Conservation (phyloP, 495 filamentous ascomycete species). For the Delitschia confertaspora region DNA sequence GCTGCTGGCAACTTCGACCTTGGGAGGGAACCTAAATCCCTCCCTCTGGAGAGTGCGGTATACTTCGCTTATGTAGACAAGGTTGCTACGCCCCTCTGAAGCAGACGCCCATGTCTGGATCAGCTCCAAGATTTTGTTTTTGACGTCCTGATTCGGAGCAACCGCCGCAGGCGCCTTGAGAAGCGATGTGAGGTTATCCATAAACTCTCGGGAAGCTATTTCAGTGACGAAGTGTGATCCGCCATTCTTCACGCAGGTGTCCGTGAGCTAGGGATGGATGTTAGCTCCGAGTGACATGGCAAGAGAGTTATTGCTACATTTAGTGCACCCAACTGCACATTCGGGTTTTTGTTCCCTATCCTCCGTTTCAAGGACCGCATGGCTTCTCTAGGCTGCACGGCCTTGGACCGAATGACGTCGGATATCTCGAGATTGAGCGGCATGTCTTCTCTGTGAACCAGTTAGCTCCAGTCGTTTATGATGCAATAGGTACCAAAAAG, state of each 20-base stretch:
- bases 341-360: slow-evolving; percentile 93
- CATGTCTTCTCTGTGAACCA: slow-evolving; percentile 73
- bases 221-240: slow-evolving; percentile 92
- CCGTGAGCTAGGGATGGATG: slow-evolving; percentile 56
- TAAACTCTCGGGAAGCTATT: slow-evolving; percentile 93
- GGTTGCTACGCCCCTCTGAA: slow-evolving; percentile 72
- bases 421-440: slow-evolving; percentile 94
- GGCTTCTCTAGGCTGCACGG: slow-evolving; percentile 90
- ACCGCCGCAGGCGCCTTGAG: slow-evolving; percentile 69
- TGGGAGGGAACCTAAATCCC: slow-evolving; percentile 82
- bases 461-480: slow-evolving; percentile 17
- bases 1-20: slow-evolving; percentile 74
- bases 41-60: slow-evolving; percentile 75
- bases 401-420: slow-evolving; percentile 91
- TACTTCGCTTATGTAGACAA: slow-evolving; percentile 78
- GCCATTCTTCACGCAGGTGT: slow-evolving; percentile 98
- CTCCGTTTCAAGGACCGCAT: slow-evolving; percentile 92
- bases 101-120: slow-evolving; percentile 91
- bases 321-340: slow-evolving; percentile 84
- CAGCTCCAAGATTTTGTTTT: slow-evolving; percentile 80
- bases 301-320: slow-evolving; percentile 49
- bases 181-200: slow-evolving; percentile 90
- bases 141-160: slow-evolving; percentile 74
- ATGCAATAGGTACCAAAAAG: no score
- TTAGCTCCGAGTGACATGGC: slow-evolving; percentile 1